These are phyloP conservation scores for Beauveria sp. DNA, from an alignment of 2,329 filamentous ascomycete species.

Conservation along the genomic window DNA sequence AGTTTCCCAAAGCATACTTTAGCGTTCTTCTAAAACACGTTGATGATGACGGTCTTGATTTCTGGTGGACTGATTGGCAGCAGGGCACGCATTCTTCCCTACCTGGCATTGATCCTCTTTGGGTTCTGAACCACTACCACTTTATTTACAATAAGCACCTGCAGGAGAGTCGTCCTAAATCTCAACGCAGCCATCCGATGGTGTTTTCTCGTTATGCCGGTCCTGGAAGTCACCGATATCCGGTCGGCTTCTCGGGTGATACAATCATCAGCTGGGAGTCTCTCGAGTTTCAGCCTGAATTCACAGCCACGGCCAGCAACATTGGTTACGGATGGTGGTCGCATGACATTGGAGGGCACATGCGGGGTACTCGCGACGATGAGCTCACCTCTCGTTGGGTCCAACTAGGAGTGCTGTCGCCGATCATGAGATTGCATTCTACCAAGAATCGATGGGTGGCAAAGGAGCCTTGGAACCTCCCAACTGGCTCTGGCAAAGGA, in stretches of 20 bases:
- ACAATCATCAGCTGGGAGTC: constrained; percentile 52
- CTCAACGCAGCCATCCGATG: constrained; percentile 28
- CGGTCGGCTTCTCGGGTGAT: constrained; percentile 58
- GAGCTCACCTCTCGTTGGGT: constrained; percentile 50
- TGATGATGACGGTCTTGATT: constrained; percentile 50
- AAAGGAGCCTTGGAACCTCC: constrained; percentile 56
- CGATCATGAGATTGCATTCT: constrained; percentile 49
- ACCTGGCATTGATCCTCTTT: constrained; percentile 53
- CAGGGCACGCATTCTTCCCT: constrained; percentile 49
- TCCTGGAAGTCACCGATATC: constrained; percentile 50
- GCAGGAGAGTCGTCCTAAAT: constrained; percentile 19
- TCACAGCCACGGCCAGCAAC: constrained; percentile 42
- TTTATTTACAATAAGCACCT: constrained; percentile 43
- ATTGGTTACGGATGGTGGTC: constrained; percentile 61
- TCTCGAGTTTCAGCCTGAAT: constrained; percentile 57
- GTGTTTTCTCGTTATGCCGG: constrained; percentile 43
- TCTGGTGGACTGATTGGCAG: constrained; percentile 65
- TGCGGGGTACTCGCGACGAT: constrained; percentile 42
- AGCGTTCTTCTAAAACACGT: constrained; percentile 47
- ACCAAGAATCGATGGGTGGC: constrained; percentile 49
- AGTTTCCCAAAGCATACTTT: constrained; percentile 52
- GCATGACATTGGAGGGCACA: constrained; percentile 54
- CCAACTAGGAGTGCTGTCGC: constrained; percentile 49
- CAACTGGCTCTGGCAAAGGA: constrained; percentile 25
- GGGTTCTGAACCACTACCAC: constrained; percentile 59